phyloP scores from a whole-genome alignment of 768 basidiomycete genomes.

The Tylopilus intermedius region DNA sequence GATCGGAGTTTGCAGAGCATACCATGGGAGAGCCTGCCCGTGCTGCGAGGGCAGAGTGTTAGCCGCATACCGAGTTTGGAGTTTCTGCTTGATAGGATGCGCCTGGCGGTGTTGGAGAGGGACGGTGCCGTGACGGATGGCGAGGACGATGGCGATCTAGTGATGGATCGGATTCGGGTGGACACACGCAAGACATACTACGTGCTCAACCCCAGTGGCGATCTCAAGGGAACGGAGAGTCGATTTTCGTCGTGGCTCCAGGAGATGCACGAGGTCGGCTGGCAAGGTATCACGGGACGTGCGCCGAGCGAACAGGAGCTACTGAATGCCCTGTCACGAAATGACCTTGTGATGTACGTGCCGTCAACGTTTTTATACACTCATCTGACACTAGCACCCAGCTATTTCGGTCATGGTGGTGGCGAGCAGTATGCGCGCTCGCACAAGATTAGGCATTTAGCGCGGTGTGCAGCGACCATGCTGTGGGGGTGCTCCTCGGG shows the following conservation, averaged over 20 bases:
- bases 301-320: conserved; percentile 83
- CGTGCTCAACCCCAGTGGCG: conserved; percentile 89
- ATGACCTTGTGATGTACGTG: conserved; percentile 89
- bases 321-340: conserved; percentile 58
- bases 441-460: conserved; percentile 75
- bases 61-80: conserved; percentile 89
- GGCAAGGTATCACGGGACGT: conserved; percentile 77
- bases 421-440: conserved; percentile 92
- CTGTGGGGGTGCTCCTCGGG: conserved; percentile 99
- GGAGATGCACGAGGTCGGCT: conserved; percentile 68
- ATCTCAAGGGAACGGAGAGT: conserved; percentile 77
- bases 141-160: conserved; percentile 11
- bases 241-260: conserved; percentile 77
- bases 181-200: conserved; percentile 72
- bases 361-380: background rate
- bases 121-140: conserved; percentile 16
- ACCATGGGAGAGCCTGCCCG: conserved; percentile 95
- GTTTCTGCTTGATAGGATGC: conserved; percentile 81
- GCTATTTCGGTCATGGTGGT: conserved; percentile 97
- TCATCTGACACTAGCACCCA: conserved; percentile 27
- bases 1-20: conserved; percentile 86
- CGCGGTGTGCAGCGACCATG: conserved; percentile 89
- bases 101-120: conserved; percentile 49
- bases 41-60: conserved; percentile 76
- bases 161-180: conserved; percentile 47